Conservation (phyloP, 345 rosid species). For the Salix dunnii region DNA sequence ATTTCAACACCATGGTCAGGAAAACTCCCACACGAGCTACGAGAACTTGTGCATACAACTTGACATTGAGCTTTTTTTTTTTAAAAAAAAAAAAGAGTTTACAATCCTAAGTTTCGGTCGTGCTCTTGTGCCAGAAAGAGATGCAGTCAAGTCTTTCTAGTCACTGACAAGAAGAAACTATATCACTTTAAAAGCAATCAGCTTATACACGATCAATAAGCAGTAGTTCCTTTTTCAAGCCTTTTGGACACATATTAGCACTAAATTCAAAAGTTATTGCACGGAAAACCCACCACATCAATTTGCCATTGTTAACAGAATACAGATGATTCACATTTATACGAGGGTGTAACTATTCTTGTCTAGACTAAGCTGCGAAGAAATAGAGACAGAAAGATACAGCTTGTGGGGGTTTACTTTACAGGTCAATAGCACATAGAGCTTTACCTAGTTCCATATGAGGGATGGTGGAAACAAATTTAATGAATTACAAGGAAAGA, state of each 20-base stretch:
- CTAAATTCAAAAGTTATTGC: not conserved
- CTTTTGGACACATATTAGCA: not conserved
- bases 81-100: not conserved
- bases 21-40: not conserved
- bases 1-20: not conserved
- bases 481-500: slow-evolving; percentile 42
- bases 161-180: not conserved
- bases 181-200: not conserved
- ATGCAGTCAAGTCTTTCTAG: not conserved
- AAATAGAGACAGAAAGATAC: not conserved
- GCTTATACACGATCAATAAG: not conserved
- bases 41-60: not conserved
- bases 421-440: slow-evolving; percentile 22
- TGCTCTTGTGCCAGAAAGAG: not conserved
- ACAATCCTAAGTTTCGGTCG: not conserved
- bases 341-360: slow-evolving; percentile 8
- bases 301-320: slow-evolving; percentile 8
- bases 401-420: slow-evolving; percentile 11
- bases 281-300: not conserved
- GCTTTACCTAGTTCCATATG: slow-evolving; percentile 20
- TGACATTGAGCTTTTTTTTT: not conserved
- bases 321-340: slow-evolving; percentile 17
- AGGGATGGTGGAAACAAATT: slow-evolving; percentile 29
- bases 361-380: not conserved
- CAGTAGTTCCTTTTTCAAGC: too few relatives aligned